A percentile compares a stretch with the other conserved stretches of the same genome.
Evolutionary conservation across 2,329 filamentous ascomycete species (phyloP).

Genomic region (Corynespora cassiicola): DNA sequence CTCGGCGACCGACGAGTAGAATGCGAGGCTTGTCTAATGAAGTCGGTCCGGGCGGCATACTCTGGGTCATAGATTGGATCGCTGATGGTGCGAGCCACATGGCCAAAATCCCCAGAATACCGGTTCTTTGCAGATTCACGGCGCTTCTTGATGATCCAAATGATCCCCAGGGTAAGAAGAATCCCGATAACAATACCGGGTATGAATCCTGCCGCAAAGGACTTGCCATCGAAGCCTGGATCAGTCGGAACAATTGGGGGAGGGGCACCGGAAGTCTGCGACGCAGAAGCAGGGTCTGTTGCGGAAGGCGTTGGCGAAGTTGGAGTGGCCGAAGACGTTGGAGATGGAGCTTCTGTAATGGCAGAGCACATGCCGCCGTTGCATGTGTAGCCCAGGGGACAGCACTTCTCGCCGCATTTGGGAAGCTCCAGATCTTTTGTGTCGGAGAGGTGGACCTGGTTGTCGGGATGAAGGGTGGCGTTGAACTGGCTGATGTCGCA

Average conservation of each 20-base stretch:
- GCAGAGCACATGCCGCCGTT: slow-evolving; percentile 58
- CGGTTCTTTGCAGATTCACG: slow-evolving; percentile 35
- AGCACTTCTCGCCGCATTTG: slow-evolving; percentile 68
- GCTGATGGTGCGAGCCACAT: slow-evolving; percentile 44
- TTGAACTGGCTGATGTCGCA: slow-evolving; percentile 71
- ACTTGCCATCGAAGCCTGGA: slow-evolving; percentile 38
- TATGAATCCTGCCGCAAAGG: slow-evolving; percentile 47
- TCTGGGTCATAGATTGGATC: slow-evolving; percentile 47
- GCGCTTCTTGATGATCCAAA: slow-evolving; percentile 44
- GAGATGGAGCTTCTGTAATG: slow-evolving; percentile 53
- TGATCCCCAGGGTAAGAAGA: slow-evolving; percentile 34
- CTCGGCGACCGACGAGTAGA: slow-evolving; percentile 31
- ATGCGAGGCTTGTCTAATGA: slow-evolving; percentile 39
- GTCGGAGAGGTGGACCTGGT: slow-evolving; percentile 70
- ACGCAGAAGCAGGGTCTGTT: slow-evolving; percentile 36
- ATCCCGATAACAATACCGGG: slow-evolving; percentile 45
- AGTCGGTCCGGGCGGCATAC: slow-evolving; percentile 43
- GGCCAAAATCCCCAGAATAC: slow-evolving; percentile 47
- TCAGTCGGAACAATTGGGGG: slow-evolving; percentile 21
- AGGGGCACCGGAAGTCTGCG: slow-evolving; percentile 33
- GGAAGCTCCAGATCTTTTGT: slow-evolving; percentile 60
- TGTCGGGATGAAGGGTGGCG: slow-evolving; percentile 60
- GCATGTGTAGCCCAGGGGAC: slow-evolving; percentile 76
- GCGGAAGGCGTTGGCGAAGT: slow-evolving; percentile 35
- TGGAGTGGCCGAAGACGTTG: slow-evolving; percentile 26